Percentiles rank a stretch among this genome's conserved stretches.
These are phyloP conservation scores for Datisca glomerata DNA, from an alignment of 306 rosid species.

Conservation along the genomic window DNA sequence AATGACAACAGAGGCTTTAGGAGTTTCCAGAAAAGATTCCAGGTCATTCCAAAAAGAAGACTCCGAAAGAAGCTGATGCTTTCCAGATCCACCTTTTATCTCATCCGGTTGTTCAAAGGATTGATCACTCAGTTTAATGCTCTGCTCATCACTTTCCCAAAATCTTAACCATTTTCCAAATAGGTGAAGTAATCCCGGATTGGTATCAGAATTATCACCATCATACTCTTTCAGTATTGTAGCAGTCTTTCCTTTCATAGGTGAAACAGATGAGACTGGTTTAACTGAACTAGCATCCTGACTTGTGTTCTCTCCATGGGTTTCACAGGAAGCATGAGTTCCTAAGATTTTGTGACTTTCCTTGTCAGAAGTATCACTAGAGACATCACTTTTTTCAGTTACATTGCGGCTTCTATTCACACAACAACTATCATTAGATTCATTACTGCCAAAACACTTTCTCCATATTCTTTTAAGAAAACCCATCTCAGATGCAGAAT, in stretches of 20 bases:
- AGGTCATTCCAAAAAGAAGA: conserved; percentile 56
- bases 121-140: conserved; percentile 18
- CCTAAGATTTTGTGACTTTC: conserved; percentile 8
- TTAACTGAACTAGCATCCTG: conserved; percentile 27
- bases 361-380: conserved; percentile 19
- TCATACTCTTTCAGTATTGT: conserved; percentile 17
- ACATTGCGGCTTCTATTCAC: conserved; percentile 14
- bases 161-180: conserved; percentile 34
- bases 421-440: conserved; percentile 15
- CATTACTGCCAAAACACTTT: conserved; percentile 17
- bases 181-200: conserved; percentile 27
- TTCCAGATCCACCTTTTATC: conserved; percentile 11
- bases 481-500: conserved; percentile 17
- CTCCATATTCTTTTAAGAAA: conserved; percentile 28
- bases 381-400: conserved; percentile 18
- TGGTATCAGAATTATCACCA: conserved; percentile 8
- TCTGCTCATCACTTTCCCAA: conserved; percentile 18
- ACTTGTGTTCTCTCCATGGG: conserved; percentile 12
- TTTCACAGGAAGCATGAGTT: conserved; percentile 2
- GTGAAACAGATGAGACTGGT: conserved; percentile 15
- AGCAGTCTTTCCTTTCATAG: conserved; percentile 18
- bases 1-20: conserved; percentile 40
- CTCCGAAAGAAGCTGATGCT: conserved; percentile 33
- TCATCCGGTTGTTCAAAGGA: conserved; percentile 16
- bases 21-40: conserved; percentile 43